phyloP scores from a whole-genome alignment of 768 basidiomycete species.

The Agrocybe praecox region DNA sequence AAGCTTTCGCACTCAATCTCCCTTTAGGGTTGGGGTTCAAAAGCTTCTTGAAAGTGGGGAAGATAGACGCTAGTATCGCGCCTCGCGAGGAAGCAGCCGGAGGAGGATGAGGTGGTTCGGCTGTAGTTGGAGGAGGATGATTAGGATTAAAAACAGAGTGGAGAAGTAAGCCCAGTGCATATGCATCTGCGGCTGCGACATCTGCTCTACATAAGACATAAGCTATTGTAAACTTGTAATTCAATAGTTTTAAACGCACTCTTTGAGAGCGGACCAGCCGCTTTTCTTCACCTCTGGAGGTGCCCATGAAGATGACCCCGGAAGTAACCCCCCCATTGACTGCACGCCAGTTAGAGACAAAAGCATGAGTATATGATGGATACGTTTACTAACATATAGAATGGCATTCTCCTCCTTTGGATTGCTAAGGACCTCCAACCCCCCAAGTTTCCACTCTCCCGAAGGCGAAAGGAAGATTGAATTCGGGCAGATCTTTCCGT shows the following conservation, averaged over 20 bases:
- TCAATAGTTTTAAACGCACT: conserved; percentile 50
- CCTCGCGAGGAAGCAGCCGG: conserved; percentile 80
- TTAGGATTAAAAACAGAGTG: conserved; percentile 88
- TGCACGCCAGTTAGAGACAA: conserved; percentile 3
- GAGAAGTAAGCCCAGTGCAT: conserved; percentile 85
- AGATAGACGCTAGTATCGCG: conserved; percentile 71
- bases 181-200: conserved; percentile 77
- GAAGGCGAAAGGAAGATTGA: conserved; percentile 90
- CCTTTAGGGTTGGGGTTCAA: conserved; percentile 87
- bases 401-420: conserved; percentile 78
- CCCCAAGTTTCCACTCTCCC: conserved; percentile 96
- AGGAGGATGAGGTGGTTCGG: conserved; percentile 74
- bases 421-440: conserved; percentile 89
- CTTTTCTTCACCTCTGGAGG: conserved; percentile 88
- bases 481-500: conserved; percentile 74
- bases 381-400: conserved; percentile 65
- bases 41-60: conserved; percentile 83
- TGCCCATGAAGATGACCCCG: conserved; percentile 60
- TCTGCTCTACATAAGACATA: conserved; percentile 34
- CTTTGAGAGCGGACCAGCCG: conserved; percentile 84
- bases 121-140: conserved; percentile 68
- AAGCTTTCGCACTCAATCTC: conserved; percentile 73
- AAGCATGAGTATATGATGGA: background rate
- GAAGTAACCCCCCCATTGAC: conserved; percentile 64
- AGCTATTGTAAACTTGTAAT: conserved; percentile 1